Evolutionary conservation across 1,284 basidiomycete species (phyloP), one percentile per base, ranked within the genome.

Genomic region (Peniophora sp.): DNA sequence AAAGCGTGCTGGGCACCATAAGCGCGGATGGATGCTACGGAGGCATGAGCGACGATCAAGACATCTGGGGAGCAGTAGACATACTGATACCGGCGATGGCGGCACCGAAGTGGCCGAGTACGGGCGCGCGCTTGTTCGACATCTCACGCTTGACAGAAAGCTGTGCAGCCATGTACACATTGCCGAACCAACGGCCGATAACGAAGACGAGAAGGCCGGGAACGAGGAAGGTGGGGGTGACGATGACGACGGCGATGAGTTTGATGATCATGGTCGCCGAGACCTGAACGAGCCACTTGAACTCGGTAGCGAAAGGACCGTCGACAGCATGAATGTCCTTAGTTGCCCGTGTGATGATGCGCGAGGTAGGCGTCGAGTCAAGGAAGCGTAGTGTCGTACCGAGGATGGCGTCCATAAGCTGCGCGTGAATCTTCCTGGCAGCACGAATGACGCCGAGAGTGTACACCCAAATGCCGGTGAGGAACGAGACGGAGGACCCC

Each of bases 121-220:
- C 76, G 0, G 85, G 85, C 3, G 80, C 72, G 54, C 74, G 76
- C 8, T 81, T 77, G 63, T 85, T 86, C 36, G 76, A 80, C 81
- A 82, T 82, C 60, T 86, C 80, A 17, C 83, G 74, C 60, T 90
- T 91, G 44, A 89, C 83, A 12, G 82, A 79, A 23, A 90, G 68
- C 62, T 90, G 88, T n/a, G 82, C 81, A 58, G 79, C 79, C 59
- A 90, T 85, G 58, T 81, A 83, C 37, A 83, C 62, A 51, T 68
- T 67, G 17, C 70, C 79, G 32, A 73, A 65, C 62, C 70, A 67
- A 5, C 63, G 71, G 20, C 79, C 80, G 5, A 78, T 17, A 3
- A 65, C 57, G 8, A 71, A 69, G 22, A 82, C 68, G 51, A 64
- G 14, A 11, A 68, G 47, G 10, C 70, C 69, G 2, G 73, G 73